Evolutionary conservation across 768 basidiomycete genomes (phyloP), one percentile per base, ranked within the genome.

Genomic region (Gymnopilus junonius): DNA sequence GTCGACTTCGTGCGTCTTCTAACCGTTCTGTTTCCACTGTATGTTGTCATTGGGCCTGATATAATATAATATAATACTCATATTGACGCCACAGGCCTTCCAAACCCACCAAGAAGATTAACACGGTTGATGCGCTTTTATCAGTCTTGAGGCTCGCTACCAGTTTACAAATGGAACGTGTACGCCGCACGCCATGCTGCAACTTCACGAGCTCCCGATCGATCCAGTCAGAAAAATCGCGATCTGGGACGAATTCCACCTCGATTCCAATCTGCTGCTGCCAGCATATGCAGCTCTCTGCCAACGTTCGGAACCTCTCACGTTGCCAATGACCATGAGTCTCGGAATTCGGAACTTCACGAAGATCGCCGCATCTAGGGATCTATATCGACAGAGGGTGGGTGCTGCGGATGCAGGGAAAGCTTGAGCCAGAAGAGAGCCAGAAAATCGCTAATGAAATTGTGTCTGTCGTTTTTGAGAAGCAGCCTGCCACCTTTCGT

Each of bases 1-100:
- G 70, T 75, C 20, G 85, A 86, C 64, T 87, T 88, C 61, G 76
- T 79, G 32, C 79, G 82, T 2, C 79, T 87, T 55, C 77, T 87
- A 2, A 83, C 83, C 75, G 77, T 87, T 4, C 78, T 87, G 35
- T 86, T 83, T 61, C 84, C 86, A 21, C 75, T 78, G 86, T 87
- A 67, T 61, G 73, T 65, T 21, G n/a, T 45, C 40, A 37, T 34
- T 40, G 15, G 23, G 15, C 11, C 32, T 61, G 35, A 21, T 12
- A n/a, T n/a, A n/a, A n/a, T n/a, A n/a, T 56, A 11, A 15, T 31
- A 51, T 40, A 12, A 51, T 54, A 11, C 39, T 55, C 37, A 62
- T 23, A 14, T 31, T 45, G 23, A 17, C 39, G 14, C 37, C 21
- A 56, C 37, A 71, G 55, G 20, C 54, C 45, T 55, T 37, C 48